Percentiles rank a stretch among this genome's conserved stretches.
These are phyloP conservation scores for Trichoderma sp. DNA, from an alignment of 2,329 filamentous ascomycete species.

Conservation along the genomic window DNA sequence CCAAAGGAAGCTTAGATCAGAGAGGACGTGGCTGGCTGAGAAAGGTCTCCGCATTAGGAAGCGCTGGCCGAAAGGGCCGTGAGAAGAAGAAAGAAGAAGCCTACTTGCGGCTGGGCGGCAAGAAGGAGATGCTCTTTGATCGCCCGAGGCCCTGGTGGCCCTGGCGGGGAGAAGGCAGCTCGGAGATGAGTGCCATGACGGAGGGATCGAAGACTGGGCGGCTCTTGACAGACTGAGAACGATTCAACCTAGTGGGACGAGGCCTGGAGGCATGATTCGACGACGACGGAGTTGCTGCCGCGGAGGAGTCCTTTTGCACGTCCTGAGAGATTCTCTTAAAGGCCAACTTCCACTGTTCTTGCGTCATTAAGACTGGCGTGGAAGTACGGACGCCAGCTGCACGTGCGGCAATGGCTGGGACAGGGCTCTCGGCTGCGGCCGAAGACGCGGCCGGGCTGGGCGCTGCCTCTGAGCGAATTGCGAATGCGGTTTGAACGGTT, in stretches of 20 bases:
- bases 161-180: neutral
- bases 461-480: neutral
- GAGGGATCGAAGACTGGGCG: constrained; percentile 17
- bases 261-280: neutral
- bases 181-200: constrained; percentile 18
- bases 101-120: neutral
- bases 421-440: neutral
- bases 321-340: neutral
- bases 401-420: neutral
- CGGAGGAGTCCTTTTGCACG: neutral
- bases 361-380: constrained; percentile 15
- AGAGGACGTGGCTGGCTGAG: constrained; percentile 11
- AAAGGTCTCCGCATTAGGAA: neutral
- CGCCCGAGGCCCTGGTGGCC: neutral
- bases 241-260: neutral
- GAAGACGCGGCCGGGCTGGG: neutral
- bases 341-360: constrained; percentile 18
- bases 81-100: neutral
- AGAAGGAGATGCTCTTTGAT: constrained; percentile 12
- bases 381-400: neutral
- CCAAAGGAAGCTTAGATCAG: neutral
- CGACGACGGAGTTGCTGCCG: neutral
- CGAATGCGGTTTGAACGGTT: neutral
- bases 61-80: neutral
- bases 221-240: constrained; percentile 10